phyloP scores from a whole-genome alignment of 2,329 filamentous ascomycete species.

The Diaporthe capsici region DNA sequence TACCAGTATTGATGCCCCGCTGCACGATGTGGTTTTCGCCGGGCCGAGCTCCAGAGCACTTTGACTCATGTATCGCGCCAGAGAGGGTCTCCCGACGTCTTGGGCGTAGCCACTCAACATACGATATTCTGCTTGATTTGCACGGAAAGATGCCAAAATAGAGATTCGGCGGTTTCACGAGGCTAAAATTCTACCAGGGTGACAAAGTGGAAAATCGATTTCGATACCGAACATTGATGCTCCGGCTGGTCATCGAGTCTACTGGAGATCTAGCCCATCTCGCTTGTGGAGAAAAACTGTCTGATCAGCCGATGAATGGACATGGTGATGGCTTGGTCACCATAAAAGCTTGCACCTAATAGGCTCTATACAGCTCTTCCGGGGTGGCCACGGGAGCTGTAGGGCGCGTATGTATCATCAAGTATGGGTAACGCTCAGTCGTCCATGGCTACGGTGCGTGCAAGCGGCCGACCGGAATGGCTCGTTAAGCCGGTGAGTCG shows the following conservation, averaged over 20 bases:
- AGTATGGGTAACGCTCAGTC: not conserved
- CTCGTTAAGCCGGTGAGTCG: not conserved
- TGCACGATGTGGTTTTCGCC: not conserved
- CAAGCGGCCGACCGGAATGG: not conserved
- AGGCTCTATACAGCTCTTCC: not conserved
- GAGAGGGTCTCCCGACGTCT: not conserved
- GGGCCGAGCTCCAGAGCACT: not conserved
- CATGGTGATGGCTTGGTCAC: not conserved
- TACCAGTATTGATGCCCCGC: not conserved
- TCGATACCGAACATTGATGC: not conserved
- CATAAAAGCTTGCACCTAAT: not conserved
- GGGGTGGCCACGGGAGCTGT: not conserved
- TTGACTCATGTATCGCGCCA: conserved; percentile 1
- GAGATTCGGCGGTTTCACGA: not conserved
- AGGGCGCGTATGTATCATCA: not conserved
- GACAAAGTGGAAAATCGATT: not conserved
- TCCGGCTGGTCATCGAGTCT: not conserved
- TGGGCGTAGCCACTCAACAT: conserved; percentile 1
- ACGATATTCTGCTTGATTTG: not conserved
- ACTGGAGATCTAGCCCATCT: not conserved
- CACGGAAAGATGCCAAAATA: not conserved
- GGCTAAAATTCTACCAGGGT: not conserved
- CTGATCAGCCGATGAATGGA: not conserved
- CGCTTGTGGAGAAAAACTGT: not conserved
- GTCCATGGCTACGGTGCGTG: not conserved